These are phyloP conservation scores for Monosporascus sp. DNA, from an alignment of 2,329 filamentous ascomycete genomes.

Conservation along the genomic window DNA sequence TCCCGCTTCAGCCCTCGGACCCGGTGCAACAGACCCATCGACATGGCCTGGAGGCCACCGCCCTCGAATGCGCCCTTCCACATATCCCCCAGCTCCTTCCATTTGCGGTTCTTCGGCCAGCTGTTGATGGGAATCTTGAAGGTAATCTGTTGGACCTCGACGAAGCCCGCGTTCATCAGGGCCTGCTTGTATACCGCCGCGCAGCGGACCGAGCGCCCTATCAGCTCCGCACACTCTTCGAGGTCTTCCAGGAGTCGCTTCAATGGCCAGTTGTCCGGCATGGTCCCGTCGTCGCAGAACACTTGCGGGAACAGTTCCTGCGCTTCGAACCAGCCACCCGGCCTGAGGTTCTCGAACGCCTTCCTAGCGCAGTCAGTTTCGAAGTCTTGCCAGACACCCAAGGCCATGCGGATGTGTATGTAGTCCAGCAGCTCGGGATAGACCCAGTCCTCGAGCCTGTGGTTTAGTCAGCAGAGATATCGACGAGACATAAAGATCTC, in stretches of 20 bases:
- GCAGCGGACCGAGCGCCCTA: slow-evolving; percentile 33
- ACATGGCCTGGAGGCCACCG: slow-evolving; percentile 40
- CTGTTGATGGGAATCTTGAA: slow-evolving; percentile 51
- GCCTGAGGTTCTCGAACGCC: slow-evolving; percentile 43
- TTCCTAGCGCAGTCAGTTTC: slow-evolving; percentile 45
- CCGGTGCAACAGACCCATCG: slow-evolving; percentile 35
- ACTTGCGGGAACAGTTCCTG: slow-evolving; percentile 40
- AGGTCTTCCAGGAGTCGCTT: slow-evolving; percentile 37
- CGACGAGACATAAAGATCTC: too few species aligned
- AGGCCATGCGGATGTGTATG: slow-evolving; percentile 46
- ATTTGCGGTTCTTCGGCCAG: slow-evolving; percentile 44
- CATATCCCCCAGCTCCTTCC: slow-evolving; percentile 39
- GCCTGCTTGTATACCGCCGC: slow-evolving; percentile 30
- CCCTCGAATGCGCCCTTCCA: slow-evolving; percentile 38
- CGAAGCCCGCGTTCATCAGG: slow-evolving; percentile 46
- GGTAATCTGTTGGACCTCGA: slow-evolving; percentile 46
- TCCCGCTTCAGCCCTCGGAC: slow-evolving; percentile 35
- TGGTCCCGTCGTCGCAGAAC: slow-evolving; percentile 40
- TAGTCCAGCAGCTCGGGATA: slow-evolving; percentile 52
- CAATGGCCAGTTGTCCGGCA: slow-evolving; percentile 33
- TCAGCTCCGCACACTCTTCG: slow-evolving; percentile 30
- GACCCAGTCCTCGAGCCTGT: slow-evolving; percentile 43
- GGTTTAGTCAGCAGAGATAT: slow-evolving; percentile 2
- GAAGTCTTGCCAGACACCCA: slow-evolving; percentile 46
- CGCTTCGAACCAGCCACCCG: slow-evolving; percentile 51